A percentile compares a stretch with the other conserved stretches of the same genome.
Evolutionary conservation across 2,329 filamentous ascomycete genomes (phyloP).

Genomic region (Ustilaginoidea virens): DNA sequence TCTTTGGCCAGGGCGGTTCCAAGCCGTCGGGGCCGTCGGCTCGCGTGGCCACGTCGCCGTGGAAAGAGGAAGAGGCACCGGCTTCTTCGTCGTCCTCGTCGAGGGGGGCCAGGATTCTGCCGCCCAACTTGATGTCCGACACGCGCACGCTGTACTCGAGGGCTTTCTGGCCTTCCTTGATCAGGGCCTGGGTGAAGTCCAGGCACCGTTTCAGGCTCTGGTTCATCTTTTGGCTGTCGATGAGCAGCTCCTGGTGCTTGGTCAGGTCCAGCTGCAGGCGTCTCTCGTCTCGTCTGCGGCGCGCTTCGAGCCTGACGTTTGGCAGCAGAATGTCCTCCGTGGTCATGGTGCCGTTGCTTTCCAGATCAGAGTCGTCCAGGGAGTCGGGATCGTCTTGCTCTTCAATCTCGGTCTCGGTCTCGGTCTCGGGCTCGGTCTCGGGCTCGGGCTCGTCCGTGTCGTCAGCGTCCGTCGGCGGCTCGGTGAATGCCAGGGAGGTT

Average conservation of each 20-base stretch:
- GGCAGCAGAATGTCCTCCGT: conserved; percentile 22
- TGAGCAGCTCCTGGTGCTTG: conserved; percentile 75
- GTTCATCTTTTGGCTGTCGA: conserved; percentile 90
- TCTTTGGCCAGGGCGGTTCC: conserved; percentile 19
- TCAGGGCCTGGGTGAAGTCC: conserved; percentile 78
- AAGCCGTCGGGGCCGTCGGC: conserved; percentile 8
- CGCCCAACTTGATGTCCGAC: conserved; percentile 68
- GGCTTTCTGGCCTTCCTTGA: conserved; percentile 76
- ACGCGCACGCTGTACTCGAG: conserved; percentile 67
- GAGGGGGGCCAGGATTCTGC: conserved; percentile 53
- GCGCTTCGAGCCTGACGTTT: conserved; percentile 16
- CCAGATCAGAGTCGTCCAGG: conserved; percentile 35
- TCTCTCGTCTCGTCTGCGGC: conserved; percentile 64
- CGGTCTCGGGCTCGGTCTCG: conserved; percentile 11
- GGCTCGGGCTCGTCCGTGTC: conserved; percentile 27
- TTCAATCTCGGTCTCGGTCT: conserved; percentile 23
- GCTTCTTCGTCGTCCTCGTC: conserved; percentile 42
- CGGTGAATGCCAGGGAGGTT: conserved; percentile 27
- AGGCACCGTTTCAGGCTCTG: conserved; percentile 83
- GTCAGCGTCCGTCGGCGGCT: conserved; percentile 26
- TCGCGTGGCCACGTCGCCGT: conserved; percentile 10
- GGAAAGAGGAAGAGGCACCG: conserved; percentile 7
- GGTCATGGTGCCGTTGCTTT: conserved; percentile 21
- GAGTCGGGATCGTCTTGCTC: conserved; percentile 30
- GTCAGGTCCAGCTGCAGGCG: conserved; percentile 71